Evolutionary conservation across 2,329 filamentous ascomycete species (phyloP), one percentile per base, ranked within the genome.

Genomic region (Diaporthe capsici): DNA sequence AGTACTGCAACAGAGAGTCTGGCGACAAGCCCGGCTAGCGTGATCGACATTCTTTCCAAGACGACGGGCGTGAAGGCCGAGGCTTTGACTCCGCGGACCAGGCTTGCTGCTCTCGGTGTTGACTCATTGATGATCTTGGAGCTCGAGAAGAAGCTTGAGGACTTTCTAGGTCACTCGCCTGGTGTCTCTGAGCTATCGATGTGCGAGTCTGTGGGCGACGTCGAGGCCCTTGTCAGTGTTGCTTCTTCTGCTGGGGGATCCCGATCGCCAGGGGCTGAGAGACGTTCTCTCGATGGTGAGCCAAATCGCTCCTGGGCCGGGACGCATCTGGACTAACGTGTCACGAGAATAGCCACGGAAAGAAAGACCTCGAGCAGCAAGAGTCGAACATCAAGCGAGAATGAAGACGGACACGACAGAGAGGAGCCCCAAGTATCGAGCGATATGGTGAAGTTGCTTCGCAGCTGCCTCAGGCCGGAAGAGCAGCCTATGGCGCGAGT

Each of bases 121-220:
- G 65, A 70, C 49, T 70, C 65, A 6, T n/a, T 70, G 49, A 55
- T 55, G 47, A 55, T 55, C 31, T 28, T 70, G 47, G 65, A 70
- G 65, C 65, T 70, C 7, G 34, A 53, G 12, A 39, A 55, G 20
- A 53, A 70, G 25, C 65, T 70, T 4, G 37, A 70, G 65, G n/a
- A 61, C 3, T 61, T 42, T 37, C 37, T 61, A 6, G 58, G 58
- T 13, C 58, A 44, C 17, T 61, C 65, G n/a, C 47, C 65, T 42
- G 65, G 47, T 53, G 65, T 70, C 22, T 70, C 58, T 61, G 22
- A 61, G 7, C 17, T 61, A 28, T 42, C 58, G 0, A 61, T 61
- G 58, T 61, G 58, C 37, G 58, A 61, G 6, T 61, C 10, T 25
- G 58, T 61, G 20, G 58, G 58, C 25, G 58, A 61, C n/a, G 58